phyloP scores from a whole-genome alignment of 495 filamentous ascomycete species.

The Penicillium ochrochloron region DNA sequence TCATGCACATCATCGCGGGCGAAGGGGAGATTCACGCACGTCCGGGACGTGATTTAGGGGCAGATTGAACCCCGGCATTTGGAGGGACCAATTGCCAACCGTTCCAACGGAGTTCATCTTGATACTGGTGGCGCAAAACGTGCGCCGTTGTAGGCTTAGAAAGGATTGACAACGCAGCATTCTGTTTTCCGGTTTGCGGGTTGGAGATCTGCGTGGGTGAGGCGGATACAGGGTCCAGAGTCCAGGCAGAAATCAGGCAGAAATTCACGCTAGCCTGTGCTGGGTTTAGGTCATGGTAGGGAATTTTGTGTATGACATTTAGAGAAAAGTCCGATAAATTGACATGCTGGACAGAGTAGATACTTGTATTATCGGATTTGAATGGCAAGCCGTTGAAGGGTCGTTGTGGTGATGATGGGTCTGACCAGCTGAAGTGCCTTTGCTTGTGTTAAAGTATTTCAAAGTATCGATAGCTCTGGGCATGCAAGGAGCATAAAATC shows the following conservation, averaged over 20 bases:
- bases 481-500: no score
- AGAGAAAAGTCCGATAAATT: not conserved
- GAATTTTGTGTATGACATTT: not conserved
- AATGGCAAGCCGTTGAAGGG: not conserved
- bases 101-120: slow-evolving; percentile 1
- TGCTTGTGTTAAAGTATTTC: not conserved
- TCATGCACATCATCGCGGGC: not conserved
- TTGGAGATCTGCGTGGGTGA: not conserved
- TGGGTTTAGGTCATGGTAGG: not conserved
- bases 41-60: slow-evolving; percentile 9
- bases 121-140: not conserved
- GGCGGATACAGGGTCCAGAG: not conserved
- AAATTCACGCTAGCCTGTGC: not conserved
- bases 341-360: not conserved
- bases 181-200: not conserved
- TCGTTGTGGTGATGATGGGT: not conserved
- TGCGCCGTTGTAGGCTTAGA: slow-evolving; percentile 2
- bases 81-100: slow-evolving; percentile 5
- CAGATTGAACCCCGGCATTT: slow-evolving; percentile 21
- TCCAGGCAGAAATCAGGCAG: slow-evolving; percentile 3
- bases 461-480: not conserved
- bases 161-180: slow-evolving; percentile 8
- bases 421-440: not conserved
- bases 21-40: not conserved
- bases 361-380: not conserved